phyloP scores from a whole-genome alignment of 352 stramenopile genomes.

The Globisporangium middletonii region DNA sequence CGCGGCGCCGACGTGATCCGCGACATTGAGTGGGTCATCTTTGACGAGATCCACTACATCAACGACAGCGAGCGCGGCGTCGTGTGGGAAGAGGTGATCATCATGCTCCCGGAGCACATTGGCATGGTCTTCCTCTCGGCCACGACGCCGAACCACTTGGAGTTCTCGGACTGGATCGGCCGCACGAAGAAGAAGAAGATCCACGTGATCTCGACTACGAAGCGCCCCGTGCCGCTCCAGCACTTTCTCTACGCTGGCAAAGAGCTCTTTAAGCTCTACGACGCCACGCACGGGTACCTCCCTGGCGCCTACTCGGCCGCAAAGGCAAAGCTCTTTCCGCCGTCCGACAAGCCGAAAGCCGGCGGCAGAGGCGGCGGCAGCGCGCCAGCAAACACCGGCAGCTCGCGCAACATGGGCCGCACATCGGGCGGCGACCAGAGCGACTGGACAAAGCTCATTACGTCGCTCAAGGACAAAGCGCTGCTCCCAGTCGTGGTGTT shows the following conservation, averaged over 20 bases:
- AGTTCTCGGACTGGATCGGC: constrained; percentile 99
- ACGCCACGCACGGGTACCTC: constrained; percentile 47
- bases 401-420: constrained; percentile 42
- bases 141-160: constrained; percentile 97
- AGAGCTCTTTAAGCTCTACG: constrained; percentile 88
- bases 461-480: constrained; percentile 84
- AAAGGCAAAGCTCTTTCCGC: constrained; percentile 61
- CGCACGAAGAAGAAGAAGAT: constrained; percentile 94
- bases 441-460: constrained; percentile 89
- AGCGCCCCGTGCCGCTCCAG: constrained; percentile 95
- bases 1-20: constrained; percentile 94
- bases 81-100: constrained; percentile 98
- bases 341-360: constrained; percentile 44
- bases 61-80: constrained; percentile 97
- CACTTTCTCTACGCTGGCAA: constrained; percentile 95
- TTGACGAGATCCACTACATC: constrained; percentile 98
- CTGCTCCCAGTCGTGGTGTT: constrained; percentile 96
- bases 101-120: constrained; percentile 96
- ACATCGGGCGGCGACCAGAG: constrained; percentile 60
- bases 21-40: constrained; percentile 98
- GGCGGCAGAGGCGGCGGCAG: constrained; percentile 21
- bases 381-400: constrained; percentile 20
- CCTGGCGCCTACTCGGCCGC: constrained; percentile 46
- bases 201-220: constrained; percentile 96
- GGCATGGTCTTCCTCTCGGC: constrained; percentile 98